Conservation (phyloP, 306 rosid species). For the Lotus japonicus region DNA sequence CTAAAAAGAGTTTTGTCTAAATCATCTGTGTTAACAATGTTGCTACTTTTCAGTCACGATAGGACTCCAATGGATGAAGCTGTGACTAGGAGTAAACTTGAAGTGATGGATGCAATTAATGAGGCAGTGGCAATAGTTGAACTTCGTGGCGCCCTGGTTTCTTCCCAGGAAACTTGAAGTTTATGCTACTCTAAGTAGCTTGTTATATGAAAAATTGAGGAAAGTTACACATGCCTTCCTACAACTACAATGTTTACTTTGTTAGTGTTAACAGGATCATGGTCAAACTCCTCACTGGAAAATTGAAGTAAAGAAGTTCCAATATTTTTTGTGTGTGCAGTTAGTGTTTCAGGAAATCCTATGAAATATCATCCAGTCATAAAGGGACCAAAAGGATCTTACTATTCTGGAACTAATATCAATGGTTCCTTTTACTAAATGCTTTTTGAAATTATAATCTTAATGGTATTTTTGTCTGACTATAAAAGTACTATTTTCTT, state of each 20-base stretch:
- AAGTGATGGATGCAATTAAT: conserved; percentile 71
- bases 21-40: neutral
- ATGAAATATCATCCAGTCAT: no score
- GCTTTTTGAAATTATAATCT: no score
- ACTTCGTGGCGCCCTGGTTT: conserved; percentile 44
- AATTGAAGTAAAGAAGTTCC: no score
- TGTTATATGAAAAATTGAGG: neutral
- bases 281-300: neutral
- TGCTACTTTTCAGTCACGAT: conserved; percentile 52
- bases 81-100: conserved; percentile 53
- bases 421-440: no score
- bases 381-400: no score
- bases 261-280: neutral
- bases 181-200: neutral
- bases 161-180: conserved; percentile 16
- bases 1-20: neutral
- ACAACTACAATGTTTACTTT: neutral
- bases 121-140: conserved; percentile 66
- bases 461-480: no score
- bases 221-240: neutral
- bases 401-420: no score
- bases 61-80: conserved; percentile 93
- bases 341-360: no score
- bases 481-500: no score
- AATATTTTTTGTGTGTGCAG: no score